Percentiles rank a stretch among this genome's conserved stretches.
Conservation (phyloP, 2,329 filamentous ascomycete genomes). For the Monascus ruber region DNA sequence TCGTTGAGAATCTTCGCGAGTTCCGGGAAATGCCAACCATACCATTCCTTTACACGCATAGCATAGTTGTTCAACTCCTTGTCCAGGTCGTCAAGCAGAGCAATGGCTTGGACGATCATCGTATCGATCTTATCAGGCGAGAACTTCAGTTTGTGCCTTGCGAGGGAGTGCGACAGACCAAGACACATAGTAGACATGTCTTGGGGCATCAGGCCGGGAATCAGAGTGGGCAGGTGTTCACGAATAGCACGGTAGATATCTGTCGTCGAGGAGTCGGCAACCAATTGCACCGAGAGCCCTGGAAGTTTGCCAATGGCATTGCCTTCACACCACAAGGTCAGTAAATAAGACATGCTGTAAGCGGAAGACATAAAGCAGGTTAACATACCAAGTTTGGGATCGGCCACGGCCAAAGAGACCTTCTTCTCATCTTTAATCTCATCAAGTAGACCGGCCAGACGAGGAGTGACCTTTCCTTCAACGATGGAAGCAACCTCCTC, state of each 20-base stretch:
- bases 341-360: constrained; percentile 7
- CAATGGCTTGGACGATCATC: constrained; percentile 97
- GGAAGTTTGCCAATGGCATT: constrained; percentile 88
- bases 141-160: constrained; percentile 96
- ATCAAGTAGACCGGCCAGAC: constrained; percentile 71
- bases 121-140: constrained; percentile 97
- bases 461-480: constrained; percentile 88
- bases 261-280: constrained; percentile 69
- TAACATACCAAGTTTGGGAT: constrained; percentile 64
- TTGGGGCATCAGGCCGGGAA: constrained; percentile 73
- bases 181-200: constrained; percentile 91
- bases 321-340: constrained; percentile 30
- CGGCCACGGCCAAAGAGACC: constrained; percentile 82
- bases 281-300: constrained; percentile 69
- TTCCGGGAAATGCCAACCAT: constrained; percentile 99
- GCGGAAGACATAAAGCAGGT: neutral
- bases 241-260: constrained; percentile 93
- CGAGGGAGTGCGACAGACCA: constrained; percentile 92
- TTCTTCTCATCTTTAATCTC: constrained; percentile 97
- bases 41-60: constrained; percentile 99
- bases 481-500: constrained; percentile 81
- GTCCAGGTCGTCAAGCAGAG: constrained; percentile 87
- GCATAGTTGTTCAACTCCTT: constrained; percentile 98
- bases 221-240: constrained; percentile 77
- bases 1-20: constrained; percentile 95